Base-by-base conservation (phyloP, 495 filamentous ascomycete genomes). In the Pyrenula aspistea region DNA sequence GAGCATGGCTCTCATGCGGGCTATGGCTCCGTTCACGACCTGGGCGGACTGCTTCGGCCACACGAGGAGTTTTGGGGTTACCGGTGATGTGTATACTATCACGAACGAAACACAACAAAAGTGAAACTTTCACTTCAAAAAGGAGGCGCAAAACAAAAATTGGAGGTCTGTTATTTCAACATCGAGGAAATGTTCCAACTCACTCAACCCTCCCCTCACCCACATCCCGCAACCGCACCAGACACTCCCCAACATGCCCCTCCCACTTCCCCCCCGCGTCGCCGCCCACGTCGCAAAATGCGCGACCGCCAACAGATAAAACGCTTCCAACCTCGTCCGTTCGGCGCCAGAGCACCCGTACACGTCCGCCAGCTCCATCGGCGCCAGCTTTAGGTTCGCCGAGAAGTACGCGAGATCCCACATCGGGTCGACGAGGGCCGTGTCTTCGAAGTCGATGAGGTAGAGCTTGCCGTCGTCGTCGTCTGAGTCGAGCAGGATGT, bases 391-490 rank as follows among this genome's bases (percentile, higher is more conserved):
- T 20, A 59, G 54, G 25, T 56, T 51, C 11, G 55, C 57, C 31
- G 57, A 22, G 22, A 59, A 31, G 48, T 59, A 57, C 1, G 57
- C 57, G 22, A 59, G 54, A 59, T 59, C 57, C 57, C 54, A 59
- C 57, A 59, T 59, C 3, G 57, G 54, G 55, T 59, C 57, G 12
- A 19, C 57, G 20, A 59, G 54, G 49, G 49, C 24, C 22, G 47
- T 56, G 24, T 59, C 42, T 47, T 59, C 54, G 36, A 56, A 59
- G 48, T 59, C 54, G 54, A 59, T 56, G 1, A 47, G 23, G 54
- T 49, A 25, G 20, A 59, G 42, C 21, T 55, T n/a, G 12, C 54
- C 54, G 12, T 23, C 22, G 2, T 56, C 19, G 48, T 53, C 54
- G 12, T 23, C 22, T 4, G 42, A 15, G 48, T 53, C 25, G 8